Evolutionary conservation across 176 grass and related monocot genomes (phyloP), one percentile per base, ranked within the genome.

Genomic region (Phragmites australis): DNA sequence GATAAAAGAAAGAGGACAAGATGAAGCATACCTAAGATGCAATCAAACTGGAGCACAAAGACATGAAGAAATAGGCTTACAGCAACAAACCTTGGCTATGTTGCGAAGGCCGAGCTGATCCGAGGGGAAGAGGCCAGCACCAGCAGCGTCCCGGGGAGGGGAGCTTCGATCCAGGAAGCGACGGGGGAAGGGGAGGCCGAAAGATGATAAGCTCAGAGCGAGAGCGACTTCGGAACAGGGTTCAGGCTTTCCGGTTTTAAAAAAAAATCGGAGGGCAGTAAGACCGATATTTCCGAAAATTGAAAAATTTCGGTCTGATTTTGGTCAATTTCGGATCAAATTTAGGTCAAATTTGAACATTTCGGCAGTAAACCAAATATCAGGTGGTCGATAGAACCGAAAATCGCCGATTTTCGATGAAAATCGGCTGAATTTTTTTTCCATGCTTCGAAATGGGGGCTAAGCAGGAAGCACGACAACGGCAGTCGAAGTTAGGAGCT

Each of bases 61-160:
- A n/a, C 55, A 65, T 51, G 25, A 72, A 42, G 15, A 19, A 45
- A 40, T 25, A 17, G 34, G 6, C 3, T 69, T 47, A 8, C 32
- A 41, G 48, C 10, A 55, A 40, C 48, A 58, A 47, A 86, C 77
- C 77, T 81, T 40, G 77, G 40, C 77, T 30, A 41, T 75, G 49
- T 86, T n/a, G n/a, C n/a, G n/a, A n/a, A n/a, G n/a, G n/a, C 47
- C 23, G 41, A 23, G 58, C 29, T 72, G 75, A 72, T 80, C 48
- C 48, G 18, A 3, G 32, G 18, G 37, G 49, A 29, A n/a, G 31
- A 44, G 58, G 18, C n/a, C n/a, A n/a, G n/a, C n/a, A n/a, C 61
- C 71, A 6, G 60, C 25, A 49, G 27, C 7, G 61, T 26, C 61
- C 29, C 76, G 60, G 62, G 19, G 46, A 66, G n/a, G 61, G 61